These are phyloP conservation scores for Pythium monospermum DNA, from an alignment of 352 stramenopile species.

Conservation along the genomic window DNA sequence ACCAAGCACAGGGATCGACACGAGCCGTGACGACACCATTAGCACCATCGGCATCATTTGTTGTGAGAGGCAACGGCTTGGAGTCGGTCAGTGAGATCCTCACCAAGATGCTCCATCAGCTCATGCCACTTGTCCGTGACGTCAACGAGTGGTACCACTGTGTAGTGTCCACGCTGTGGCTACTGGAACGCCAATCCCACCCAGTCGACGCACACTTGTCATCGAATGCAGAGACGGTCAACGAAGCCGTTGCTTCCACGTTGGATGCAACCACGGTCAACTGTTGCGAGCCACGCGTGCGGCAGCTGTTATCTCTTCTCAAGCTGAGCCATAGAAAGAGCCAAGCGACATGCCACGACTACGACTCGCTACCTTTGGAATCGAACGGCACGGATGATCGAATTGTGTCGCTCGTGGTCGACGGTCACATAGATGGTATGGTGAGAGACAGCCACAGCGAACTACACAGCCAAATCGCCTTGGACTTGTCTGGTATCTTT, in stretches of 20 bases:
- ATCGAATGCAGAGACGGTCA: neutral
- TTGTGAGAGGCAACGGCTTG: constrained; percentile 10
- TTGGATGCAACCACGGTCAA: too few species aligned
- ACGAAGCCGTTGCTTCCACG: neutral
- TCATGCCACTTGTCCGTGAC: constrained; percentile 19
- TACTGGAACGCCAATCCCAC: constrained; percentile 13
- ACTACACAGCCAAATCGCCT: too few species aligned
- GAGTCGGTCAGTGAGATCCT: constrained; percentile 16
- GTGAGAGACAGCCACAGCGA: too few species aligned
- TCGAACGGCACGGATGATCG: neutral
- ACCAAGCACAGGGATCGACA: neutral
- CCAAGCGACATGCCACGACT: constrained; percentile 5
- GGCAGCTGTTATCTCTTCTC: constrained; percentile 1
- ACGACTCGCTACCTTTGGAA: neutral
- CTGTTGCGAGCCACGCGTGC: constrained; percentile 1
- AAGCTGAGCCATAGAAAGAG: constrained; percentile 14
- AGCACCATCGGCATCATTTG: too few species aligned
- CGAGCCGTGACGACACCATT: too few species aligned
- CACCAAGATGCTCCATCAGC: constrained; percentile 15
- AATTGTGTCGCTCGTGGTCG: constrained; percentile 12
- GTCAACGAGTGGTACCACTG: constrained; percentile 17
- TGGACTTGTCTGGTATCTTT: constrained; percentile 2
- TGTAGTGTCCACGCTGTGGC: constrained; percentile 16
- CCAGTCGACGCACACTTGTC: neutral
- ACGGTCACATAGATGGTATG: neutral